phyloP scores from a whole-genome alignment of 2,329 filamentous ascomycete species.

The Pseudocercospora ulei region DNA sequence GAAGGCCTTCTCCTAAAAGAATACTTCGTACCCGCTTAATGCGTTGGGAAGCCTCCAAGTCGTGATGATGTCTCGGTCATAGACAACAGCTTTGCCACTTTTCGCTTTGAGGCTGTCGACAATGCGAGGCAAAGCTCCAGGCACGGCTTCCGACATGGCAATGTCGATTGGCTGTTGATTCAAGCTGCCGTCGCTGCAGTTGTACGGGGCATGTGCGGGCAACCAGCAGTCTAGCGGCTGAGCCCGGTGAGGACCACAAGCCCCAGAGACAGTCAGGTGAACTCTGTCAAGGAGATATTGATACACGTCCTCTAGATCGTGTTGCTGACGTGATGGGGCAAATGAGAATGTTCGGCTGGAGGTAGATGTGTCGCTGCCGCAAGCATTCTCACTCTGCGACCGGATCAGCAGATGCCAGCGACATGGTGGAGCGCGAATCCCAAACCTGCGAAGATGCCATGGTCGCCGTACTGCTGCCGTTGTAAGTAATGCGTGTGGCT shows the following conservation, averaged over 20 bases:
- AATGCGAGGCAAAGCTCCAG: slow-evolving; percentile 11
- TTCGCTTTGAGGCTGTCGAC: slow-evolving; percentile 12
- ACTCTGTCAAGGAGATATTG: slow-evolving; percentile 10
- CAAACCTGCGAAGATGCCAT: no score
- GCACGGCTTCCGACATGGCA: slow-evolving; percentile 9
- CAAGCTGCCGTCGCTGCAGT: not conserved
- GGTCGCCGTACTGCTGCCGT: no score
- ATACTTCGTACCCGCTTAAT: slow-evolving; percentile 23
- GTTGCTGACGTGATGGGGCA: not conserved
- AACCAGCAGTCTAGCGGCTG: slow-evolving; percentile 22
- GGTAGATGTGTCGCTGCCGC: not conserved
- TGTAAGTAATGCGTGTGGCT: no score
- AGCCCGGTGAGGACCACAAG: slow-evolving; percentile 15
- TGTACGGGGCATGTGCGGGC: slow-evolving; percentile 20
- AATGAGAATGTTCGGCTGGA: not conserved
- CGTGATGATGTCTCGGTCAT: slow-evolving; percentile 24
- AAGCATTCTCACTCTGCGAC: no score
- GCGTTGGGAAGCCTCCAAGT: slow-evolving; percentile 23
- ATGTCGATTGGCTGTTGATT: slow-evolving; percentile 9
- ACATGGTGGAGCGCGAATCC: no score
- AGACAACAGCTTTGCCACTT: slow-evolving; percentile 19
- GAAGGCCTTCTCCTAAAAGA: slow-evolving; percentile 28
- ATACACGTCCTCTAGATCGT: not conserved
- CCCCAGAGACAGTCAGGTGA: slow-evolving; percentile 20
- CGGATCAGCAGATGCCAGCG: no score